phyloP scores from a whole-genome alignment of 495 filamentous ascomycete genomes.

The Hypoxylon fuscum region DNA sequence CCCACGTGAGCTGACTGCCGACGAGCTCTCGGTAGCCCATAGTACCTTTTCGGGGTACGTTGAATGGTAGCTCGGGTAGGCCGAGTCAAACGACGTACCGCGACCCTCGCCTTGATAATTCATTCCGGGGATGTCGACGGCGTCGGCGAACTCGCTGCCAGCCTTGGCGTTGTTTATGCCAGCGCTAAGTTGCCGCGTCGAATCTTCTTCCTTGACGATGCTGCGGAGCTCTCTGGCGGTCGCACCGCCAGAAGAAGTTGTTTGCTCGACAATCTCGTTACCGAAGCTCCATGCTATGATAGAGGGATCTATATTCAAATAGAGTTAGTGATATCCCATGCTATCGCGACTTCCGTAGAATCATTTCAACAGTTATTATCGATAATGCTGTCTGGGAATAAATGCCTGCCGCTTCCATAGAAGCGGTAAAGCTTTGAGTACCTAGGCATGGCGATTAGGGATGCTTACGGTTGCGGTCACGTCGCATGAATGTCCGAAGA shows the following conservation, averaged over 20 bases:
- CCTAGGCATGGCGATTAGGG: background rate
- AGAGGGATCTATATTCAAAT: slow-evolving; percentile 48
- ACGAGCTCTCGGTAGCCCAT: slow-evolving; percentile 54
- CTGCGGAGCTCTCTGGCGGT: slow-evolving; percentile 44
- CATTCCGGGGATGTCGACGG: slow-evolving; percentile 54
- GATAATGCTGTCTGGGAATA: no score
- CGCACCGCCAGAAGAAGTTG: slow-evolving; percentile 35
- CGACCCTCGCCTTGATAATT: slow-evolving; percentile 63
- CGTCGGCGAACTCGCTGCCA: slow-evolving; percentile 42
- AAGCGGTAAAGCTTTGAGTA: no score
- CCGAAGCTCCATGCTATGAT: slow-evolving; percentile 59
- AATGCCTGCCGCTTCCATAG: no score
- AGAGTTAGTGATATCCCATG: background rate
- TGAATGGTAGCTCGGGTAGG: slow-evolving; percentile 50
- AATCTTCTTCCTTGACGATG: slow-evolving; percentile 52
- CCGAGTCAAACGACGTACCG: slow-evolving; percentile 42
- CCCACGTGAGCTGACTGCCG: slow-evolving; percentile 54
- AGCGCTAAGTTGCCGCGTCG: slow-evolving; percentile 49
- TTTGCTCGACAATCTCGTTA: slow-evolving; percentile 59
- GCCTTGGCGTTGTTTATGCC: slow-evolving; percentile 52
- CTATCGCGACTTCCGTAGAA: no score
- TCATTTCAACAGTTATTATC: background rate
- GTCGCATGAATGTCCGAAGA: slow-evolving; percentile 55
- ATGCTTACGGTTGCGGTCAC: slow-evolving; percentile 56
- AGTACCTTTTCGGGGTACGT: slow-evolving; percentile 57